Evolutionary conservation across 2,329 filamentous ascomycete species (phyloP).

Genomic region (Talaromyces sp.): DNA sequence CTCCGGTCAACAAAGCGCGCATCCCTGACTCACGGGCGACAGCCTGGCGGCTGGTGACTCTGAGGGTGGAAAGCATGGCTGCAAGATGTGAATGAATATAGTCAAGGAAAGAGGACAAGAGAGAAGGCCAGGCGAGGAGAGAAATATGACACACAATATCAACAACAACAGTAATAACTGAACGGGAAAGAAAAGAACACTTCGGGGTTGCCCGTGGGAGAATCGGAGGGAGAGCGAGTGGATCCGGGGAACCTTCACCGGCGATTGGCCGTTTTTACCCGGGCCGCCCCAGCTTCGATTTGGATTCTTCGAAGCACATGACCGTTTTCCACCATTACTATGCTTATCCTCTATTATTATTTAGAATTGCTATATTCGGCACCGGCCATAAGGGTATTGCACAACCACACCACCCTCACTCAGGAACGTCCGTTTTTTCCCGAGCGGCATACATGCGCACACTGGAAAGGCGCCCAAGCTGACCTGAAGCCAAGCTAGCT

Average conservation of each 20-base stretch:
- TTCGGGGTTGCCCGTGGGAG: neutral
- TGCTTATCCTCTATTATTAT: too few relatives aligned
- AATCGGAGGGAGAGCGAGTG: neutral
- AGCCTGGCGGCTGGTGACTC: constrained; percentile 40
- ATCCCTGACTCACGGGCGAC: constrained; percentile 34
- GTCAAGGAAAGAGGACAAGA: neutral
- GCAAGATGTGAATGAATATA: neutral
- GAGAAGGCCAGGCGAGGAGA: neutral
- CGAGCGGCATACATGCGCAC: neutral
- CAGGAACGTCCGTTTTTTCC: neutral
- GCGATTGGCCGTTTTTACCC: neutral
- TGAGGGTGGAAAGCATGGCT: constrained; percentile 45
- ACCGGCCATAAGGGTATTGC: too few relatives aligned
- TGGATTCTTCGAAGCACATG: neutral
- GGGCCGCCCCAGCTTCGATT: neutral
- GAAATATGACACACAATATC: neutral
- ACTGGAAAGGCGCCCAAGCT: too few relatives aligned
- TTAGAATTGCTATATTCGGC: too few relatives aligned
- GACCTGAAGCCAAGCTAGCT: too few relatives aligned
- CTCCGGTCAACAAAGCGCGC: constrained; percentile 37
- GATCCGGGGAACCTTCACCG: neutral
- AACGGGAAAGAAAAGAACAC: neutral
- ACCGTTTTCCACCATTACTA: neutral
- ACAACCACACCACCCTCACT: neutral
- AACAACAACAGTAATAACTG: neutral